These are phyloP conservation scores for Aspergillus transmontanensis DNA, from an alignment of 2,329 filamentous ascomycete genomes.

Conservation along the genomic window DNA sequence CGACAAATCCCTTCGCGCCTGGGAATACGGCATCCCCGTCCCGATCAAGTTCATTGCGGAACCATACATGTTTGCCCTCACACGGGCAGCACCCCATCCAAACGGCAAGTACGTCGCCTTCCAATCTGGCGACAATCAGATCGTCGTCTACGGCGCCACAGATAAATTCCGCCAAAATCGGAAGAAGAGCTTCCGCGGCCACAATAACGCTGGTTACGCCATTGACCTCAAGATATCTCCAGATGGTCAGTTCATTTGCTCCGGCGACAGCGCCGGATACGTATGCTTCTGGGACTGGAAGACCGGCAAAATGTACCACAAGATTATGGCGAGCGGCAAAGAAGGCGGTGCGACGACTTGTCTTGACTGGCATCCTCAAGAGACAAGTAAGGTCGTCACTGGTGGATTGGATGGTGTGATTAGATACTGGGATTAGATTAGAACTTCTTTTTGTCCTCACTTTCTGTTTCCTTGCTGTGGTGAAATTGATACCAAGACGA, in stretches of 20 bases:
- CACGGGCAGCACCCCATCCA: constrained; percentile 79
- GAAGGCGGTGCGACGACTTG: constrained; percentile 81
- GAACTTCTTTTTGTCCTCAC: background rate
- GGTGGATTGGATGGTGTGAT: constrained; percentile 88
- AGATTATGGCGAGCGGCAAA: constrained; percentile 71
- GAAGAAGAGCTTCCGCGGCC: constrained; percentile 94
- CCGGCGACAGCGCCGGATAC: constrained; percentile 83
- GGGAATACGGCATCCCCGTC: constrained; percentile 98
- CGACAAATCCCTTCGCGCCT: constrained; percentile 92
- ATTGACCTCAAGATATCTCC: constrained; percentile 87
- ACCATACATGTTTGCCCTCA: constrained; percentile 96
- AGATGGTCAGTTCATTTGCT: constrained; percentile 87
- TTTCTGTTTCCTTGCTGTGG: background rate
- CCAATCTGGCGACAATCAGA: constrained; percentile 93
- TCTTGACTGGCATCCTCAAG: constrained; percentile 95
- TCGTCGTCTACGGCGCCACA: constrained; percentile 89
- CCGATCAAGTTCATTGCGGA: constrained; percentile 98
- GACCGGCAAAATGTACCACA: constrained; percentile 98
- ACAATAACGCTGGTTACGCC: constrained; percentile 92
- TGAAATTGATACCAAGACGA: constrained; percentile 2
- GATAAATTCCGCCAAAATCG: constrained; percentile 97
- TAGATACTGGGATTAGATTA: constrained; percentile 82
- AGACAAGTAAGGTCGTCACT: constrained; percentile 90
- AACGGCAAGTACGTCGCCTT: constrained; percentile 93
- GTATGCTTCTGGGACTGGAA: constrained; percentile 99